Conservation (phyloP, 352 stramenopile species). For the Pythium periplocum region DNA sequence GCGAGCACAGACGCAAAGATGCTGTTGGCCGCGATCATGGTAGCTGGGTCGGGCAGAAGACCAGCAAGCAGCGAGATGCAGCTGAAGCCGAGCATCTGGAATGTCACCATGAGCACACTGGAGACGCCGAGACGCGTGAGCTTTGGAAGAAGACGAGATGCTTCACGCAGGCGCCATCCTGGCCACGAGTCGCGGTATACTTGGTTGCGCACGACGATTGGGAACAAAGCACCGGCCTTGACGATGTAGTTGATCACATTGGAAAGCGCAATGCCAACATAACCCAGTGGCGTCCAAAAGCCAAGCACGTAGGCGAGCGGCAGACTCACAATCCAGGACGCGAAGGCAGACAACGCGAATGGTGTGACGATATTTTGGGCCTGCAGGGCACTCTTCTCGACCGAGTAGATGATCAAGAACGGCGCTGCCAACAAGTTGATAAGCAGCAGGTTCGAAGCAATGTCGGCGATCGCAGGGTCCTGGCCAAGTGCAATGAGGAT, state of each 20-base stretch:
- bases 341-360: conserved; percentile 33
- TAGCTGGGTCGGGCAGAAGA: conserved; percentile 48
- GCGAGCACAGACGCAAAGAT: conserved; percentile 43
- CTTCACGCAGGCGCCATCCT: conserved; percentile 36
- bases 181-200: conserved; percentile 58
- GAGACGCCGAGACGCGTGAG: conserved; percentile 39
- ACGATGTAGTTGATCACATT: conserved; percentile 39
- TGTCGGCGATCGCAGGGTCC: conserved; percentile 32
- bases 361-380: conserved; percentile 62
- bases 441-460: conserved; percentile 37
- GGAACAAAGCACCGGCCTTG: conserved; percentile 39
- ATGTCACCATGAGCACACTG: conserved; percentile 54
- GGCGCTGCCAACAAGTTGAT: conserved; percentile 30
- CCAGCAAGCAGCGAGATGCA: conserved; percentile 47
- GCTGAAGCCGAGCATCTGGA: conserved; percentile 48
- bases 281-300: conserved; percentile 48
- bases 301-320: conserved; percentile 43
- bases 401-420: conserved; percentile 41
- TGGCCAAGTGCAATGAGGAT: conserved; percentile 51
- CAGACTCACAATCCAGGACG: conserved; percentile 33
- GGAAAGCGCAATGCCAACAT: conserved; percentile 48
- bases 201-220: conserved; percentile 38
- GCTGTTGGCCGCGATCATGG: conserved; percentile 54
- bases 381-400: conserved; percentile 51
- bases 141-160: conserved; percentile 29